Evolutionary conservation across 352 stramenopile genomes (phyloP), one percentile per base, ranked within the genome.

Genomic region (Phytophthora sp.): DNA sequence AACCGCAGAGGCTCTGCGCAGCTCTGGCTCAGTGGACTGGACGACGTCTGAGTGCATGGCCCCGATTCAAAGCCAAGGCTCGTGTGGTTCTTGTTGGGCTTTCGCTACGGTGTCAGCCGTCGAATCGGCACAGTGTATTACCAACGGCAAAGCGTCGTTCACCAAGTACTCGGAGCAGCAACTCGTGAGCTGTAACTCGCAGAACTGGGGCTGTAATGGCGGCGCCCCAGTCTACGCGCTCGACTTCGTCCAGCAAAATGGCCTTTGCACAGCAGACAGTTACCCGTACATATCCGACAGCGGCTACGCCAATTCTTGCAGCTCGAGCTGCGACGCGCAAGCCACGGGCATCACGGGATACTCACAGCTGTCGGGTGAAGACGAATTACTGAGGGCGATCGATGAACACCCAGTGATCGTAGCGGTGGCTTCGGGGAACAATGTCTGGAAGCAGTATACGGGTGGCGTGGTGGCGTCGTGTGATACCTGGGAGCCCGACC

Each of bases 381-480:
- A 63, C 15, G 74, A 57, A 11, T 36, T 82, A 33, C n/a, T 79
- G 2, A 66, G 39, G 51, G 57, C 63, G 20, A 35, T 79, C n/a
- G 36, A 77, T 6, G 45, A 68, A 62, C 92, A 97, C 64, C 97
- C 97, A 0, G 94, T 99, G 15, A 88, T 93, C 21, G 86, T 99
- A 44, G 96, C 95, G 7, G 98, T 99, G 31, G 86, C 98, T 33
- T 97, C 97, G 0, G 89, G 95, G 68, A 93, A 98, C 70, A 88
- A 85, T 59, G 89, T 86, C 31, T 99, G 98, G 80, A 98, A 99
- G 84, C 98, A 99, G 61, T 99, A 99, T 89, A 94, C 83, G 24
- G 76, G 79, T 27, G 98, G 98, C 12, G 93, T 99, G 4, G 63
- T 98, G 30, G 80, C 66, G 46, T 77, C 60, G 6, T 87, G 77